A percentile compares a stretch with the other conserved stretches of the same genome.
phyloP scores from a whole-genome alignment of 163 green algal species.

The Smithsoniella earleae region DNA sequence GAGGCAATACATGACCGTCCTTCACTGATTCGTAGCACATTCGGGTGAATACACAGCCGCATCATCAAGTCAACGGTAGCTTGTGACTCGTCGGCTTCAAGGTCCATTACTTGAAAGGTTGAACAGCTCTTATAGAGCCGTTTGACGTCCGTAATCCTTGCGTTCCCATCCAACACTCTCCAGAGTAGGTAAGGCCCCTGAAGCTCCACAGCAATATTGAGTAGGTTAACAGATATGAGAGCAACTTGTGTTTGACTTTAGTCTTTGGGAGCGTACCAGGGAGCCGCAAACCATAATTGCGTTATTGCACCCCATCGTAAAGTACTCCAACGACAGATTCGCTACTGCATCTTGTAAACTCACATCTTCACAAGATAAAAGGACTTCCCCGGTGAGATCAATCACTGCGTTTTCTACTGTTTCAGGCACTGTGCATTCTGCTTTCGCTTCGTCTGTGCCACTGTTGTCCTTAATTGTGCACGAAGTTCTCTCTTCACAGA shows the following conservation, averaged over 20 bases:
- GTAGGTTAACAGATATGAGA: too few relatives aligned
- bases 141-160: background rate
- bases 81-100: background rate
- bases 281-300: background rate
- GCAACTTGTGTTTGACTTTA: too few relatives aligned
- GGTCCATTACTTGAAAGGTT: background rate
- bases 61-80: slow-evolving; percentile 23
- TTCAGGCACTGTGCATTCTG: too few relatives aligned
- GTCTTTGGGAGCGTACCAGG: background rate
- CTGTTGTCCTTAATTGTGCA: too few relatives aligned
- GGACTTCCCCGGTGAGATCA: background rate
- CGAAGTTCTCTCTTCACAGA: background rate
- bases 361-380: background rate
- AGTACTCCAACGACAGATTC: slow-evolving; percentile 7
- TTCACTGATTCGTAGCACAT: background rate
- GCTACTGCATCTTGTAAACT: slow-evolving; percentile 8
- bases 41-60: background rate
- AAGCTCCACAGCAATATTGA: background rate
- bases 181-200: slow-evolving; percentile 6
- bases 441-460: too few relatives aligned
- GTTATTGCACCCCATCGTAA: background rate
- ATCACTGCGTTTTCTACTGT: background rate
- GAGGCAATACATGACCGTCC: background rate
- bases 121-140: background rate
- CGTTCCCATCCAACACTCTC: background rate